phyloP scores from a whole-genome alignment of 2,329 filamentous ascomycete species.

The Exophiala calicioides region DNA sequence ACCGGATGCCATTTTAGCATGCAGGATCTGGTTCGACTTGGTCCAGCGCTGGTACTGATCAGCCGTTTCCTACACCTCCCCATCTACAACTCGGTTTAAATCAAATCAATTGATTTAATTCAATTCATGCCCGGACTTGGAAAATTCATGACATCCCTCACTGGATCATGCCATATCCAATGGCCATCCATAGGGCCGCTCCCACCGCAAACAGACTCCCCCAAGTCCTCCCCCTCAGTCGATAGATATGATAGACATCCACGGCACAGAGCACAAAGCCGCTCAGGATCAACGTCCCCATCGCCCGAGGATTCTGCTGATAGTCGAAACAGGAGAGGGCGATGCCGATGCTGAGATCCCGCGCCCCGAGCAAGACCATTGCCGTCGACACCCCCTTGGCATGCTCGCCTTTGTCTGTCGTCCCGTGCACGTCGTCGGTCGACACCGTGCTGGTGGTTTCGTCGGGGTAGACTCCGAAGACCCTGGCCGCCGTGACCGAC shows the following conservation, averaged over 20 bases:
- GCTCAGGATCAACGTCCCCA: slow-evolving; percentile 21
- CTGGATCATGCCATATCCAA: slow-evolving; percentile 22
- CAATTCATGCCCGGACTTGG: neutral
- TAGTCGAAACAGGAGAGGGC: slow-evolving; percentile 48
- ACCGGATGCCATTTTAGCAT: no score
- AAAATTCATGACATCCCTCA: neutral
- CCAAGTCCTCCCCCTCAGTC: slow-evolving; percentile 11
- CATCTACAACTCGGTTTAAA: neutral
- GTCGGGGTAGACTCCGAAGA: slow-evolving; percentile 22
- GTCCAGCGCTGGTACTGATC: no score
- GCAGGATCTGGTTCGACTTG: no score
- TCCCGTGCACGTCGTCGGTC: neutral
- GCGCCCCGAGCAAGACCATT: slow-evolving; percentile 23
- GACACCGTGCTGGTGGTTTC: neutral
- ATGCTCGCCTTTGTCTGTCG: slow-evolving; percentile 8
- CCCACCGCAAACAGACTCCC: slow-evolving; percentile 11
- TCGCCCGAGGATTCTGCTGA: slow-evolving; percentile 34
- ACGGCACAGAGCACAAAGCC: slow-evolving; percentile 21
- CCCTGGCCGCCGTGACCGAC: slow-evolving; percentile 8
- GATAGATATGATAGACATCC: slow-evolving; percentile 18
- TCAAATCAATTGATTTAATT: neutral
- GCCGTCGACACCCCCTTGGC: slow-evolving; percentile 8
- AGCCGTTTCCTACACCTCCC: no score
- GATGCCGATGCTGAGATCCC: slow-evolving; percentile 25
- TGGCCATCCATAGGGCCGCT: slow-evolving; percentile 16